phyloP scores from a whole-genome alignment of 2,329 filamentous ascomycete species.

The Rosellinia necatrix region DNA sequence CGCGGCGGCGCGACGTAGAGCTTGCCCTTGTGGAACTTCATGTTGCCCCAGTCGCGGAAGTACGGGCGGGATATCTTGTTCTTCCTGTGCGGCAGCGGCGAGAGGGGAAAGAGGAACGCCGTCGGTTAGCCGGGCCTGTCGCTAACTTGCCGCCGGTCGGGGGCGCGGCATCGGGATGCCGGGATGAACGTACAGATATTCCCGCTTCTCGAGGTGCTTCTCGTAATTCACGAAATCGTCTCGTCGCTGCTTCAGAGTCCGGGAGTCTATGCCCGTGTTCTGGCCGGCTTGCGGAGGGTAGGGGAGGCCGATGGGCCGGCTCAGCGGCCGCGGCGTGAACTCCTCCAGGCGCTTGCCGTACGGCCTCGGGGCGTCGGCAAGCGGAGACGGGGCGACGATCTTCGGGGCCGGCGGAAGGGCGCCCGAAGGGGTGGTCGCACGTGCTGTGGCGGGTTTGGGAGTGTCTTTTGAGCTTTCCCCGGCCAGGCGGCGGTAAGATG shows the following conservation, averaged over 20 bases:
- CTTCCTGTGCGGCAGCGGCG: conserved; percentile 11
- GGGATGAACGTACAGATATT: conserved; percentile 67
- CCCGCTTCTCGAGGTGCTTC: conserved; percentile 77
- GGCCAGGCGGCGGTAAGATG: conserved; percentile 46
- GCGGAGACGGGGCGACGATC: conserved; percentile 46
- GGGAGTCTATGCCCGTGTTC: conserved; percentile 76
- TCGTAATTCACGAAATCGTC: conserved; percentile 85
- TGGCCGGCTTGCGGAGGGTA: conserved; percentile 75
- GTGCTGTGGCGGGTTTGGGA: conserved; percentile 25
- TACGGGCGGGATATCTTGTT: conserved; percentile 67
- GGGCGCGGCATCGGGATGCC: no score
- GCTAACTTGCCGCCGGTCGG: no score
- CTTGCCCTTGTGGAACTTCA: conserved; percentile 84
- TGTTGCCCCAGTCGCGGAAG: conserved; percentile 92
- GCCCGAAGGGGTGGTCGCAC: conserved; percentile 22
- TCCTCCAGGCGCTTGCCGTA: conserved; percentile 60
- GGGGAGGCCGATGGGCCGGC: conserved; percentile 80
- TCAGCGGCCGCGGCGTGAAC: conserved; percentile 64
- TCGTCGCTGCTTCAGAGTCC: conserved; percentile 69
- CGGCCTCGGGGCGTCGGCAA: conserved; percentile 62
- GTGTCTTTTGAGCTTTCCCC: conserved; percentile 33
- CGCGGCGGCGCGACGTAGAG: conserved; percentile 84
- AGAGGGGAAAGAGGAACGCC: background rate
- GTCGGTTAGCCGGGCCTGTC: conserved; percentile 8
- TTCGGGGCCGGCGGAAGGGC: conserved; percentile 16